phyloP scores from a whole-genome alignment of 768 basidiomycete species.

The Agrocybe praecox region DNA sequence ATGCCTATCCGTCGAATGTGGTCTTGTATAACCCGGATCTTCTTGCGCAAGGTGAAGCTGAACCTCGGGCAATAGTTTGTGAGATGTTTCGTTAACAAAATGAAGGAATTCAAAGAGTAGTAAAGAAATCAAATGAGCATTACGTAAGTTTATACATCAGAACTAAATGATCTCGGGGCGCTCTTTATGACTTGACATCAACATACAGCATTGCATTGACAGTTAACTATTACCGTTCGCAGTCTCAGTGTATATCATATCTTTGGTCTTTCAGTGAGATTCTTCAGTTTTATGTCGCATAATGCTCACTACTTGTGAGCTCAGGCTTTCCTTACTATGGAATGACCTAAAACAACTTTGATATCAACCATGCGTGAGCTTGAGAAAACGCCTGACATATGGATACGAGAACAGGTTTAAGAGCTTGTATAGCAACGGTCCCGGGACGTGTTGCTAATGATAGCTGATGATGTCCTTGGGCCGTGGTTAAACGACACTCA shows the following conservation, averaged over 20 bases:
- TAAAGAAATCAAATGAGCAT: not conserved
- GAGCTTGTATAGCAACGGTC: constrained; percentile 20
- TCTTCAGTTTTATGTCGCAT: too few relatives aligned
- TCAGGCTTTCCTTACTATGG: too few relatives aligned
- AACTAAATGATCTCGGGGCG: not conserved
- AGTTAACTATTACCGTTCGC: not conserved
- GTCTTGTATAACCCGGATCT: too few relatives aligned
- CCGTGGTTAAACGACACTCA: constrained; percentile 11
- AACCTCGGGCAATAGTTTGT: not conserved
- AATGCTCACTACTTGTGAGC: too few relatives aligned
- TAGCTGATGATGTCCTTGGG: not conserved
- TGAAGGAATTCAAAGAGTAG: not conserved
- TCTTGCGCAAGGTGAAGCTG: not conserved
- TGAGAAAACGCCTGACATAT: constrained; percentile 13
- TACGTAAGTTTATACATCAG: not conserved
- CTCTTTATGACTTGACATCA: not conserved
- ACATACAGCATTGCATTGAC: not conserved
- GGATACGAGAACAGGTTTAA: constrained; percentile 14
- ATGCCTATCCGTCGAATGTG: constrained; percentile 7
- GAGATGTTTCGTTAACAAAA: not conserved
- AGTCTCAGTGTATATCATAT: not conserved
- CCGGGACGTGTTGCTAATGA: constrained; percentile 10
- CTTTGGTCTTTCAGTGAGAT: too few relatives aligned
- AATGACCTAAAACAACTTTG: too few relatives aligned
- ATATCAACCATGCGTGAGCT: not conserved